Evolutionary conservation across 108 stramenopile species (phyloP), one percentile per base, ranked within the genome.

Genomic region (Fragilariopsis cylindrus): DNA sequence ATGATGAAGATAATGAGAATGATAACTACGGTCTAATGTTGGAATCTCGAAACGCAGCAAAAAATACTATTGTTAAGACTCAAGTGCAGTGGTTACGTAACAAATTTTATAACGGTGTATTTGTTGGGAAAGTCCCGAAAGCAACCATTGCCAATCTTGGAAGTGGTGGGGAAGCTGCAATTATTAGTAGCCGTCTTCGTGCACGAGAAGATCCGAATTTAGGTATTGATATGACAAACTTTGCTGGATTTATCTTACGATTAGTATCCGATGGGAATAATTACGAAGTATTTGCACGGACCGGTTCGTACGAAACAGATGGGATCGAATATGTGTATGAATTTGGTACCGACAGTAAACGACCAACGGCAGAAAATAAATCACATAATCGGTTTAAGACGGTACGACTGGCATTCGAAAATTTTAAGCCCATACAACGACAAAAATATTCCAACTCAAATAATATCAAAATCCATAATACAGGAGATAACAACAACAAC

Each of bases 311-410:
- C 76, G 89, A 94, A 70, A 68, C 75, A 43, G 69, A 79, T 18
- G 91, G 91, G 48, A 82, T 94, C 7, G 93, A 94, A 60, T 94
- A 92, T 76, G 91, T 94, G 53, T 89, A 88, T 63, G 72, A 87
- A 39, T 94, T 94, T 60, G 56, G 69, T 12, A 94, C 93, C 44
- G 79, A 69, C 12, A 86, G 88, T 1, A 94, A 92, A 60, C 75
- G 72, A 39, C 62, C 75, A 0, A 48, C 42, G 13, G 40, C 53
- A 40, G 83, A 79, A 7, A 87, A 86, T 72, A 81, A 75, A 21
- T 86, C 87, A 4, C 54, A 76, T 49, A 86, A 86, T 54, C 88
- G 87, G 71, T 90, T 89, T 72, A 70, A 69, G 2, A 90, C 93
- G 1, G 77, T 89, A 56, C 77, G 87, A 42, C 44, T 71, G 43